A percentile compares a stretch with the other conserved stretches of the same genome.
phyloP scores from a whole-genome alignment of 2,329 filamentous ascomycete genomes.

The Cordyceps fumosorosea region DNA sequence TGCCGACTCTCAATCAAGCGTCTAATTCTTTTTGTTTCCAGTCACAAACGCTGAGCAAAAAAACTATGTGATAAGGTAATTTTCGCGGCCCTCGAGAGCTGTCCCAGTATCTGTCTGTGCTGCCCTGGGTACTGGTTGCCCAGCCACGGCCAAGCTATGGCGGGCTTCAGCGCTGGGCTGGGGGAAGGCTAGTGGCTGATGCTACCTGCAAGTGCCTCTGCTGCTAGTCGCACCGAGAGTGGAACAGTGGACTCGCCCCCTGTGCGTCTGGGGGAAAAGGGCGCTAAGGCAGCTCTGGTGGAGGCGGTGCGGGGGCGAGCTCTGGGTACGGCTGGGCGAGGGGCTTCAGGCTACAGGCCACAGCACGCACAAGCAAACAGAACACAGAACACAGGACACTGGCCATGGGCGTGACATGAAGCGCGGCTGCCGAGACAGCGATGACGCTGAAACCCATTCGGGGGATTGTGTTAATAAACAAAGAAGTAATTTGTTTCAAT shows the following conservation, averaged over 20 bases:
- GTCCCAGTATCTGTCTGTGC: too few species aligned
- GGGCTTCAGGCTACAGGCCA: background rate
- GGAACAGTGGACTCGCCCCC: conserved; percentile 3
- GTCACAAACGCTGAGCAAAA: background rate
- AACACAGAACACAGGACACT: too few species aligned
- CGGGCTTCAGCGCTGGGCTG: conserved; percentile 1
- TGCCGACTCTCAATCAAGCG: too few species aligned
- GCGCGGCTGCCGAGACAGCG: too few species aligned
- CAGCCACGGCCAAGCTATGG: conserved; percentile 6
- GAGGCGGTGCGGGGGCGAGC: conserved; percentile 4
- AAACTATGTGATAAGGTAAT: background rate
- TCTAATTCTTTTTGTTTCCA: too few species aligned
- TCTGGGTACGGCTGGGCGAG: background rate
- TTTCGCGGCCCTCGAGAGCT: background rate
- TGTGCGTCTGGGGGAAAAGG: conserved; percentile 6
- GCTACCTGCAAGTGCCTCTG: background rate
- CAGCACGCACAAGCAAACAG: too few species aligned
- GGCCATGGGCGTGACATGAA: too few species aligned
- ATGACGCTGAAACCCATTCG: too few species aligned
- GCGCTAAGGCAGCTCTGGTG: conserved; percentile 9
- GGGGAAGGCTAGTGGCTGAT: background rate
- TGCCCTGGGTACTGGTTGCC: conserved; percentile 3
- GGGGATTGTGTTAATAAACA: too few species aligned
- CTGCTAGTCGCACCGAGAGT: background rate
- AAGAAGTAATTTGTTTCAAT: too few species aligned